phyloP scores from a whole-genome alignment of 371 early-diverging fungal genomes.

The Rhizopus microsporus region DNA sequence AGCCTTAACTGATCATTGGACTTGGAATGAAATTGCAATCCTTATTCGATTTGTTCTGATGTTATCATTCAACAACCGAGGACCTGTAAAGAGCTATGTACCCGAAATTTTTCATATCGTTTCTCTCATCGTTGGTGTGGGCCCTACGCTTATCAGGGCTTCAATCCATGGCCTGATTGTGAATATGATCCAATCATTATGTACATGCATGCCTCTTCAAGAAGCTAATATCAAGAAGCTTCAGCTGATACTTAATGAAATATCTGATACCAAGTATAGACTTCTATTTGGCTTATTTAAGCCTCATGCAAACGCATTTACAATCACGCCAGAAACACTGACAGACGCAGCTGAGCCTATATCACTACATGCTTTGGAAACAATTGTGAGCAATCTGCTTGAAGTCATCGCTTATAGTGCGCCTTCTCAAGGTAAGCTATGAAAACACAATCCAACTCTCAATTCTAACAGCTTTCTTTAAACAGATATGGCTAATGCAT shows the following conservation, averaged over 20 bases:
- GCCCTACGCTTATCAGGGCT: conserved; percentile 80
- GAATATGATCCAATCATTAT: conserved; percentile 87
- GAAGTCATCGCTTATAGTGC: conserved; percentile 81
- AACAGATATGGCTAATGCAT: conserved; percentile 72
- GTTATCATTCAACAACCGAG: conserved; percentile 86
- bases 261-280: conserved; percentile 78
- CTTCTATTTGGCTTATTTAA: conserved; percentile 81
- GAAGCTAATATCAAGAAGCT: conserved; percentile 65
- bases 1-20: conserved; percentile 75
- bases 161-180: conserved; percentile 91
- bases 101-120: conserved; percentile 89
- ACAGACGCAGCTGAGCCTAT: conserved; percentile 71
- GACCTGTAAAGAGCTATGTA: conserved; percentile 72
- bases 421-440: conserved; percentile 62
- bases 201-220: conserved; percentile 72
- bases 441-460: neutral
- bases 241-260: conserved; percentile 60
- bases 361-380: conserved; percentile 74
- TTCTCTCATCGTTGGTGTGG: conserved; percentile 81
- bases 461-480: neutral
- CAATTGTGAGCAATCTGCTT: conserved; percentile 77
- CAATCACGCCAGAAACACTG: conserved; percentile 62
- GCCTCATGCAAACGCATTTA: conserved; percentile 71
- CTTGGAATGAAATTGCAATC: conserved; percentile 89
- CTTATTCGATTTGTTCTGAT: conserved; percentile 85